Evolutionary conservation across 306 rosid species (phyloP), one percentile per base, ranked within the genome.

Genomic region (Medicago ruthenica): DNA sequence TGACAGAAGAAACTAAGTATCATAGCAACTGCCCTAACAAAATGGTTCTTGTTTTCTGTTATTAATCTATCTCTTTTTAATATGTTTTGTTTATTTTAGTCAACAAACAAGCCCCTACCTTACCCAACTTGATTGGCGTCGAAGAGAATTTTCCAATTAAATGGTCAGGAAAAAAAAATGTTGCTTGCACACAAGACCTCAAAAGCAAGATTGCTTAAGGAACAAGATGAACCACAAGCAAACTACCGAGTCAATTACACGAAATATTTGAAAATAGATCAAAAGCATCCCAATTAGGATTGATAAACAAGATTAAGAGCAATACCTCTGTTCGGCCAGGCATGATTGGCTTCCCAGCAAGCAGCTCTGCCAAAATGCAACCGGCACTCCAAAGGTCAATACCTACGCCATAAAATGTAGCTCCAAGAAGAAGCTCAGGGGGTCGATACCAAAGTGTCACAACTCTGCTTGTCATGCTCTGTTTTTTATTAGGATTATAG

Each of bases 381-480:
- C 99, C 99, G 62, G 96, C 99, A 69, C 99, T 95, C 99, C 99
- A 95, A 69, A 95, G 92, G 84, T 95, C 97, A 71, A 92, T 84
- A 75, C 93, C 90, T 59, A 83, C 88, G 53, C 93, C 93, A 70
- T 95, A 95, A 45, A 60, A 67, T 42, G 97, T 92, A 75, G 97
- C 97, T 59, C 99, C 99, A 74, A 95, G 97, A 81, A 95, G 96
- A 58, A 95, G 92, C 84, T 95, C 99, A 40, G 96, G 99, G 10
- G 99, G 96, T 3, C 99, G 92, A 84, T 95, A 95, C 99, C 99
- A 95, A 40, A 95, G 97, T 66, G 99, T 95, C 69, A 95, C 97
- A 67, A 95, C 99, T 76, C 97, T 89, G 85, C 99, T 95, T 24
- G 99, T 95, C 99, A 95, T 83, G 51, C 89, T 71, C 61, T 89